Evolutionary conservation across 768 basidiomycete genomes (phyloP), one percentile per base, ranked within the genome.

Genomic region (Boletales sp.): DNA sequence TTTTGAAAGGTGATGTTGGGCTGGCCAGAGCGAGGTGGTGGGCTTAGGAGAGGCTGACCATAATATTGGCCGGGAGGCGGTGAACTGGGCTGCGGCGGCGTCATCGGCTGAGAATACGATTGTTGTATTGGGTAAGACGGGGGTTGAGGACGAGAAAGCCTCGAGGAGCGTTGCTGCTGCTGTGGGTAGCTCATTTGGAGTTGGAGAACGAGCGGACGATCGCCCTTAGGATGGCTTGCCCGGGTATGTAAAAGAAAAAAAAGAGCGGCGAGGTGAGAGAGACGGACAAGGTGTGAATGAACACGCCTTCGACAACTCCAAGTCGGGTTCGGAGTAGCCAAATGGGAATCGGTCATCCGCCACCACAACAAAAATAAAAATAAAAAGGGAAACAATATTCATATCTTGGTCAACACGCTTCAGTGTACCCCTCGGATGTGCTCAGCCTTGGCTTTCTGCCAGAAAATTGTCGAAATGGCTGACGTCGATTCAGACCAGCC

Each of bases 1-100:
- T 74, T 75, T 66, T 84, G 83, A 63, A 91, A 91, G 32, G 84
- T 84, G 21, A 91, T 83, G 56, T 74, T 77, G 39, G 72, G 57
- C 34, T 54, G 53, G 14, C n/a, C 43, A 15, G 59, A 39, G 24
- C 66, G 66, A 18, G 61, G 65, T 37, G 61, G 64, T 4, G 39
- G 47, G n/a, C 24, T 24, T 24, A 24, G 24, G 24, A 24, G 24
- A 24, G 24, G 24, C 24, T 24, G 24, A 5, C 24, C 24, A 24
- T 66, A 53, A 39, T 52, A 50, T 31, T 35, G 12, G 5, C 49
- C 54, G 8, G 57, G 49, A 18, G 58, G 35, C 2, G 54, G 51
- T 9, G 65, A 53, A 4, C 48, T 49, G 15, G 62, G 42, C 19
- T 53, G 57, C 14, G 63, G 63, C 13, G 50, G 62, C 17, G 56